Conservation (phyloP, 257 asterid genomes). For the Agastache rugosa region DNA sequence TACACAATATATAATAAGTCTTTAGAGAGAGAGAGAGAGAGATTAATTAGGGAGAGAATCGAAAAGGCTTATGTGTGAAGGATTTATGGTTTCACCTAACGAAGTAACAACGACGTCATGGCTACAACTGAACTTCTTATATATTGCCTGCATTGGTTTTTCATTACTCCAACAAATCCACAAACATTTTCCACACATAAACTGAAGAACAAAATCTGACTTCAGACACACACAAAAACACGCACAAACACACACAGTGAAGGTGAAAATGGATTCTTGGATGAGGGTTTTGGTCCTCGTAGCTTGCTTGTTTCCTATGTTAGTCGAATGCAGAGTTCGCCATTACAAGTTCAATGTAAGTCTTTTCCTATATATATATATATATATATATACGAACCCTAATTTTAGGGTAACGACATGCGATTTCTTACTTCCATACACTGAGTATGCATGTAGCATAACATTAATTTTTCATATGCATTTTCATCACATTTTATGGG, state of each 20-base stretch:
- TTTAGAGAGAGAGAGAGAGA: no score
- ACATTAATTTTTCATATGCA: no score
- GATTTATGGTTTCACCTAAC: constrained; percentile 55
- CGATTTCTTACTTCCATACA: no score
- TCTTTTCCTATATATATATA: not conserved
- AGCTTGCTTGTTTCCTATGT: constrained; percentile 46
- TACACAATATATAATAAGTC: no score
- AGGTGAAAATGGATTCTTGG: constrained; percentile 42
- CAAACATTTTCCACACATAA: not conserved
- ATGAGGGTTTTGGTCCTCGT: constrained; percentile 41
- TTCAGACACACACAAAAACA: not conserved
- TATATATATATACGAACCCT: not conserved
- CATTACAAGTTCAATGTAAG: constrained; percentile 62
- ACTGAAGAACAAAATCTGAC: not conserved
- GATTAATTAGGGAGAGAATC: not conserved
- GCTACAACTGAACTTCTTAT: constrained; percentile 14
- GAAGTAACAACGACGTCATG: constrained; percentile 49
- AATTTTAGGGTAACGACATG: not conserved
- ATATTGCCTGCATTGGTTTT: constrained; percentile 11
- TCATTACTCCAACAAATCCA: constrained; percentile 1
- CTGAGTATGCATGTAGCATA: no score
- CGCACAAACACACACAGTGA: constrained; percentile 2
- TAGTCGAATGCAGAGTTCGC: constrained; percentile 57
- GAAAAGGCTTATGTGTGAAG: constrained; percentile 38
- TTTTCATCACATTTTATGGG: no score